Evolutionary conservation across 2,329 filamentous ascomycete species (phyloP).

Genomic region (Colletotrichum zoysiae): DNA sequence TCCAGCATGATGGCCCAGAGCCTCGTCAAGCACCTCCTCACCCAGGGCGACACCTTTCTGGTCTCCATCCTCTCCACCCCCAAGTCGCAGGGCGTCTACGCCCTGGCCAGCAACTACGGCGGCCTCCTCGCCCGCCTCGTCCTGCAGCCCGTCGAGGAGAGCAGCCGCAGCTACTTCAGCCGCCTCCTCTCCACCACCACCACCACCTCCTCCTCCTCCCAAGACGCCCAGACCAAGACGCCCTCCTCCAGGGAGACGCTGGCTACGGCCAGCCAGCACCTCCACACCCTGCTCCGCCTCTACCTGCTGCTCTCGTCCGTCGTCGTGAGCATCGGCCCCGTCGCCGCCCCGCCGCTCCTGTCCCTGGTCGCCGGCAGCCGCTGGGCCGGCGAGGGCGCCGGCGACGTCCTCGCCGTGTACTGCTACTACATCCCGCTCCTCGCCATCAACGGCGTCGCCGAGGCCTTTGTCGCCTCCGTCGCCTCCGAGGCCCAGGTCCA

Average conservation of each 20-base stretch:
- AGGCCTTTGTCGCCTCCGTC: conserved; percentile 92
- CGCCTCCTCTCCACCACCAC: conserved; percentile 76
- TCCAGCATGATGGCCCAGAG: conserved; percentile 90
- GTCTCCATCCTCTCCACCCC: conserved; percentile 83
- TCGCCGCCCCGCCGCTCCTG: conserved; percentile 79
- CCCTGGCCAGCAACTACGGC: conserved; percentile 94
- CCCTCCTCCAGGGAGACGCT: conserved; percentile 48
- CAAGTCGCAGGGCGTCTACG: conserved; percentile 89
- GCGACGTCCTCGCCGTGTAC: conserved; percentile 80
- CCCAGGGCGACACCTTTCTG: conserved; percentile 92
- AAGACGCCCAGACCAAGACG: conserved; percentile 43
- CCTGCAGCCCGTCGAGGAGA: conserved; percentile 96
- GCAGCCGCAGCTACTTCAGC: conserved; percentile 89
- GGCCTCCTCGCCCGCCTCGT: conserved; percentile 88
- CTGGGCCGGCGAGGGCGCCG: conserved; percentile 82
- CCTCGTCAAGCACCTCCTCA: conserved; percentile 90
- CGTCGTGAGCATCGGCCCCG: conserved; percentile 78
- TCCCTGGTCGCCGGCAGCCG: conserved; percentile 79
- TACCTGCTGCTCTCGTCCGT: conserved; percentile 82
- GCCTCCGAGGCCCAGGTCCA: conserved; percentile 82
- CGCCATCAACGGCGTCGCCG: conserved; percentile 89
- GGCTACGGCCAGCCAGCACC: conserved; percentile 61
- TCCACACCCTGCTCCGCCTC: conserved; percentile 74
- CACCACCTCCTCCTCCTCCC: too few species aligned
- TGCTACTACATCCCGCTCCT: conserved; percentile 95